Percentiles rank a stretch among this genome's conserved stretches.
Evolutionary conservation across 108 stramenopile species (phyloP).

Genomic region (Nitzschia putrida): DNA sequence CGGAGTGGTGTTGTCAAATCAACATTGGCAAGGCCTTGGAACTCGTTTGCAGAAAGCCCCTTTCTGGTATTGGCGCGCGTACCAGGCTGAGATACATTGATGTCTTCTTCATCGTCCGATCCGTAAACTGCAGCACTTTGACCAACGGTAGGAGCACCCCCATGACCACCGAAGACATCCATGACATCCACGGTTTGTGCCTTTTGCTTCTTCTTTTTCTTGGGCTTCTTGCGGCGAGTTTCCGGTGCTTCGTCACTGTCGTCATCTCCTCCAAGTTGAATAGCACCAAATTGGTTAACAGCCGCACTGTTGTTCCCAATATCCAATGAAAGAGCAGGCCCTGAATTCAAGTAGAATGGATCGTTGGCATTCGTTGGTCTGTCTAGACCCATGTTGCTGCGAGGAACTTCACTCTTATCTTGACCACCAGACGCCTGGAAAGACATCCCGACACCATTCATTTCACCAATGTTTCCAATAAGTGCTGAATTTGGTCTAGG

Average conservation of each 20-base stretch:
- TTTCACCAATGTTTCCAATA: conserved; percentile 1
- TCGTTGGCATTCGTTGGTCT: conserved; percentile 44
- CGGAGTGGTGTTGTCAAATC: conserved; percentile 85
- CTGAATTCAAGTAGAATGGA: conserved; percentile 73
- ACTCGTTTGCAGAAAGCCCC: conserved; percentile 37
- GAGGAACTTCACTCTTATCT: background rate
- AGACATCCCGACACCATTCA: conserved; percentile 10
- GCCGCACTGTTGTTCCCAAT: background rate
- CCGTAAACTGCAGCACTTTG: conserved; percentile 38
- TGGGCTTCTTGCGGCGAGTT: conserved; percentile 63
- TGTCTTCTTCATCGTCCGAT: conserved; percentile 81
- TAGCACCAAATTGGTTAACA: conserved; percentile 60
- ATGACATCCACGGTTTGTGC: conserved; percentile 12
- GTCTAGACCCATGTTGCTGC: background rate
- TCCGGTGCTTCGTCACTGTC: conserved; percentile 35
- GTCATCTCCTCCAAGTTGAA: conserved; percentile 63
- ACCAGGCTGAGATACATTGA: conserved; percentile 18
- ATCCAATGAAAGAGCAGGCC: conserved; percentile 1
- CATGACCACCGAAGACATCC: conserved; percentile 14
- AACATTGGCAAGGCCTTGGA: conserved; percentile 70
- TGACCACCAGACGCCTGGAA: conserved; percentile 18
- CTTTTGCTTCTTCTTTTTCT: conserved; percentile 61
- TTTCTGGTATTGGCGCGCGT: conserved; percentile 11
- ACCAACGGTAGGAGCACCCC: background rate
- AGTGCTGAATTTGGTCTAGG: background rate